Percentiles rank a stretch among this genome's conserved stretches.
Evolutionary conservation across 805 yeast genomes (phyloP).

Genomic region (Yarrowia sp.): DNA sequence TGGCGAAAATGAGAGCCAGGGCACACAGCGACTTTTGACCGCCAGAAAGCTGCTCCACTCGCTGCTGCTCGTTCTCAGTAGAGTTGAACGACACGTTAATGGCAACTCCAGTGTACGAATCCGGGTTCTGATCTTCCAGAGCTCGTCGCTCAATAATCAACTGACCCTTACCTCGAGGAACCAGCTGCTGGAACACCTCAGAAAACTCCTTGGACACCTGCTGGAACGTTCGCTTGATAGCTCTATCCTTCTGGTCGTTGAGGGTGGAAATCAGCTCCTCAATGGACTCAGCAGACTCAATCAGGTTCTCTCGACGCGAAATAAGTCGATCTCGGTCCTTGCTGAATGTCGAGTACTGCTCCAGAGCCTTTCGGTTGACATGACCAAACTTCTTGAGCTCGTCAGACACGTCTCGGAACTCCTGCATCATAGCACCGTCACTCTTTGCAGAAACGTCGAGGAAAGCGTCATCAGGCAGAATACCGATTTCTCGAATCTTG

Average conservation of each 20-base stretch:
- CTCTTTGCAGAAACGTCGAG: conserved; percentile 40
- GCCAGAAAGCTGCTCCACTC: conserved; percentile 89
- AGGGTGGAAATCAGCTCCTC: conserved; percentile 66
- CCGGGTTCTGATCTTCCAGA: conserved; percentile 26
- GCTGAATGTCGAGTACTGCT: conserved; percentile 71
- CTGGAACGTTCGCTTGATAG: conserved; percentile 73
- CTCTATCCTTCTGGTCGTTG: conserved; percentile 76
- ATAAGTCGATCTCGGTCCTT: conserved; percentile 67
- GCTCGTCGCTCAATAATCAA: conserved; percentile 58
- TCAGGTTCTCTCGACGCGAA: conserved; percentile 65
- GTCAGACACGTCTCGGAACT: conserved; percentile 57
- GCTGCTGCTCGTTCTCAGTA: conserved; percentile 76
- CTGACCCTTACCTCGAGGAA: conserved; percentile 78
- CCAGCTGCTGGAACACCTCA: conserved; percentile 73
- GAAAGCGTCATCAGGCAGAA: conserved; percentile 82
- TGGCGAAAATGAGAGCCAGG: conserved; percentile 85
- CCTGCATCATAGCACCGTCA: conserved; percentile 41
- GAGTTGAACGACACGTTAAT: conserved; percentile 89
- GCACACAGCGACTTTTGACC: conserved; percentile 98
- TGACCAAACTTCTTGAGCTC: conserved; percentile 64
- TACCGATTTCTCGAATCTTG: conserved; percentile 81
- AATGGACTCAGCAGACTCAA: conserved; percentile 67
- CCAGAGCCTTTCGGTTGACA: conserved; percentile 86
- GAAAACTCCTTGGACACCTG: conserved; percentile 73
- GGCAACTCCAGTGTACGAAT: conserved; percentile 67